phyloP scores from a whole-genome alignment of 495 filamentous ascomycete species.

The Aspergillus conjunctus region DNA sequence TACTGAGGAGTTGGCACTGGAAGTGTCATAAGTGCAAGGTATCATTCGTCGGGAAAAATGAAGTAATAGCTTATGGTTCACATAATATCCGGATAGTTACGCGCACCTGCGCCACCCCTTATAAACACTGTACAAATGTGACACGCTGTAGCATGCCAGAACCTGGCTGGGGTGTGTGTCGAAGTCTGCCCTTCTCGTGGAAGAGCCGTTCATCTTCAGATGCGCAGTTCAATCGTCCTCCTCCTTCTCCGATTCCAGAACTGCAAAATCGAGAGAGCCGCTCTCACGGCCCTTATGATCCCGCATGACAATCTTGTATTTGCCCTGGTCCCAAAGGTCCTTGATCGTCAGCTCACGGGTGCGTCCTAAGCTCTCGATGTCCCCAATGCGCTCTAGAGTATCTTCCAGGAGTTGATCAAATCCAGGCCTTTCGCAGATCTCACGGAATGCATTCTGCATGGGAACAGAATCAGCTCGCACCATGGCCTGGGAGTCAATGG shows the following conservation, averaged over 20 bases:
- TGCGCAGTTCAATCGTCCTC: slow-evolving; percentile 24
- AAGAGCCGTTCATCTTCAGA: slow-evolving; percentile 11
- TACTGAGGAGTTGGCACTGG: too few relatives aligned
- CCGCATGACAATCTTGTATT: slow-evolving; percentile 68
- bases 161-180: too few relatives aligned
- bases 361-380: slow-evolving; percentile 89
- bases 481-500: slow-evolving; percentile 82
- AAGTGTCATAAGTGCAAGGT: too few relatives aligned
- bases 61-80: too few relatives aligned
- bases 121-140: too few relatives aligned
- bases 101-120: too few relatives aligned
- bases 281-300: slow-evolving; percentile 54
- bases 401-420: slow-evolving; percentile 82
- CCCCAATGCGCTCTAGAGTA: slow-evolving; percentile 79
- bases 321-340: slow-evolving; percentile 72
- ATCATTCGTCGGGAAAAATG: too few relatives aligned
- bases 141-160: too few relatives aligned
- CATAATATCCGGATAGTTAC: too few relatives aligned
- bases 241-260: slow-evolving; percentile 36
- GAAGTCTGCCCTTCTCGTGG: too few relatives aligned
- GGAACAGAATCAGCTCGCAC: slow-evolving; percentile 94
- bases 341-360: slow-evolving; percentile 93
- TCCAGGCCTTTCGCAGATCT: slow-evolving; percentile 69
- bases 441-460: slow-evolving; percentile 89
- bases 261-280: slow-evolving; percentile 49